phyloP scores from a whole-genome alignment of 2,329 filamentous ascomycete species.

The Setomelanomma holmii region DNA sequence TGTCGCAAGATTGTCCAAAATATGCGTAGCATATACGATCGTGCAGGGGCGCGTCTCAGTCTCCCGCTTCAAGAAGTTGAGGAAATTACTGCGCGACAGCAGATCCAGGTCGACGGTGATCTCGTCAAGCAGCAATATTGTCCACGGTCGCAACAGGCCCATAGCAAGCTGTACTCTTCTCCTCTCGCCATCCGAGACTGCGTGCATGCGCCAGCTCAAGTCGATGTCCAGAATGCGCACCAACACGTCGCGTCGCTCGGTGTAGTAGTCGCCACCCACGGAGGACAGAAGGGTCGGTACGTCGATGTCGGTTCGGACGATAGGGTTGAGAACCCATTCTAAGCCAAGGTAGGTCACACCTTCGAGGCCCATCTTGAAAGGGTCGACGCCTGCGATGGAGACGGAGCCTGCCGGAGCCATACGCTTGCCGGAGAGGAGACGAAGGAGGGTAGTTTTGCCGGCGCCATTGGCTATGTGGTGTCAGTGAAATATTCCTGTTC shows the following conservation, averaged over 20 bases:
- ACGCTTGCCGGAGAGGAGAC: slow-evolving; percentile 92
- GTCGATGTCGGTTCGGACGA: slow-evolving; percentile 93
- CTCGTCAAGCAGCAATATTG: slow-evolving; percentile 88
- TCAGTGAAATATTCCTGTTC: slow-evolving; percentile 12
- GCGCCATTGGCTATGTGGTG: slow-evolving; percentile 78
- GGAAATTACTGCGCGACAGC: slow-evolving; percentile 81
- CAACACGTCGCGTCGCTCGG: slow-evolving; percentile 83
- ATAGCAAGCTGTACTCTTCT: slow-evolving; percentile 93
- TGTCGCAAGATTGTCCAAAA: slow-evolving; percentile 89
- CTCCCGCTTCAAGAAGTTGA: slow-evolving; percentile 85
- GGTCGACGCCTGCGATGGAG: slow-evolving; percentile 81
- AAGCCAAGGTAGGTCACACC: slow-evolving; percentile 96
- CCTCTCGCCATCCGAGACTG: slow-evolving; percentile 90
- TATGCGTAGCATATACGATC: slow-evolving; percentile 97
- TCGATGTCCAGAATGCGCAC: slow-evolving; percentile 91
- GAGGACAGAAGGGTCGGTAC: slow-evolving; percentile 83
- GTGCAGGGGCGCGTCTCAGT: slow-evolving; percentile 83
- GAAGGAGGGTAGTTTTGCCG: slow-evolving; percentile 95
- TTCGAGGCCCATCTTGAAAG: slow-evolving; percentile 87
- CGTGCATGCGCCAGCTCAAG: slow-evolving; percentile 91
- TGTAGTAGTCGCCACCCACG: slow-evolving; percentile 85
- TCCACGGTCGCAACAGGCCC: slow-evolving; percentile 92
- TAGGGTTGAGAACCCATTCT: slow-evolving; percentile 97
- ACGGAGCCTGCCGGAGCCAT: slow-evolving; percentile 81
- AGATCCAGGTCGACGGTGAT: slow-evolving; percentile 97